Conservation (phyloP, 306 rosid species). For the Quercus rubra region DNA sequence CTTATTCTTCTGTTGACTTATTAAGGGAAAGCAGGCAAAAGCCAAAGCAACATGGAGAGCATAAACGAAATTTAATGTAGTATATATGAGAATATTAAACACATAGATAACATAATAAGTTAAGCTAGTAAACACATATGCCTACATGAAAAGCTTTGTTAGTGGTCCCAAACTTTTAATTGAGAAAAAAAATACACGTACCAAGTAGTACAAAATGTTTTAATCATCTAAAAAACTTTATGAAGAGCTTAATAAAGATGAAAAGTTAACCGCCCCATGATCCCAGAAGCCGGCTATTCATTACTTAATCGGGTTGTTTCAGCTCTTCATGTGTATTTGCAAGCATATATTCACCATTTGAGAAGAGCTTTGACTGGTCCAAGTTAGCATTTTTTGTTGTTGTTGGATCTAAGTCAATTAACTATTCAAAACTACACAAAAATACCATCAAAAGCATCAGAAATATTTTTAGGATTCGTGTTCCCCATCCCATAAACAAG, state of each 20-base stretch:
- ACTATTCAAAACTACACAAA: conserved; percentile 5
- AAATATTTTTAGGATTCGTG: conserved; percentile 14
- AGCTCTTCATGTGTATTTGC: neutral
- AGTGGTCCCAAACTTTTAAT: no score
- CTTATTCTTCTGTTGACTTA: no score
- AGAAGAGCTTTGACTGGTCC: conserved; percentile 11
- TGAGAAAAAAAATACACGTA: neutral
- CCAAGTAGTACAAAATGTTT: conserved; percentile 11
- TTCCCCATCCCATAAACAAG: conserved; percentile 30
- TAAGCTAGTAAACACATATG: no score
- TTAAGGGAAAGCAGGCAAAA: no score
- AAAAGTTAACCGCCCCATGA: neutral
- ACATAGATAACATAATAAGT: no score
- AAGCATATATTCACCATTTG: neutral
- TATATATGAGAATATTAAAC: no score
- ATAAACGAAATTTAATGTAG: no score
- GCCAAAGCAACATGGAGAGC: no score
- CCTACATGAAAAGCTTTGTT: no score
- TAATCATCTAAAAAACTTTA: neutral
- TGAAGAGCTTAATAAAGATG: neutral
- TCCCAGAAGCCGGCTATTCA: neutral
- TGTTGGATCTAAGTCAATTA: neutral
- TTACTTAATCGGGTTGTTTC: neutral
- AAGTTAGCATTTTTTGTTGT: neutral
- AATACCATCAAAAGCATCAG: conserved; percentile 1